Base-by-base conservation (phyloP, 345 rosid genomes). In the Aquilaria malaccensis region DNA sequence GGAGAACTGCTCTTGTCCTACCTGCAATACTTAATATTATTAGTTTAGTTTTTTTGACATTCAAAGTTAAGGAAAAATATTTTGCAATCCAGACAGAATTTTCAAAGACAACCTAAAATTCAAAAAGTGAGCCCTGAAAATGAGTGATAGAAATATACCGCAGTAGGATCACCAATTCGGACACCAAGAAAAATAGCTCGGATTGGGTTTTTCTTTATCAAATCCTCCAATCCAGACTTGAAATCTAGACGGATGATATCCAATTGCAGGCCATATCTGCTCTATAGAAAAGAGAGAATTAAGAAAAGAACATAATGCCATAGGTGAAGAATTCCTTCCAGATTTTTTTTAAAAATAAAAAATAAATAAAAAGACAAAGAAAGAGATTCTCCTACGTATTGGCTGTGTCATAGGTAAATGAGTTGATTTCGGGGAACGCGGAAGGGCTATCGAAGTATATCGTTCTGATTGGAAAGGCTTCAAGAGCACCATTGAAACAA, bases 101-200 rank as follows among this genome's bases (percentile, higher is more conserved):
- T 59, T 41, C 22, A 45, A 14, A 41, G 13, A 13, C 37, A 41
- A 41, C 45, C 5, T 30, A 22, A 30, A 15, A 46, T 22, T 22
- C 22, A 43, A 45, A 45, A 29, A 3, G 45, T 13, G 30, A 12
- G 47, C 10, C 22, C 22, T 22, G 22, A 22, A 48, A 66, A 22
- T n/a, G 29, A 10, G 30, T 50, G 50, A 57, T 32, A 47, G 47
- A 61, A 63, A 67, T 74, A 70, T 94, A 94, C 99, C 81, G 99
- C 99, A 37, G 99, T 94, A 66, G 99, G 99, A 79, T 94, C 99
- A 76, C 99, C 99, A 74, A 94, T 86, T 49, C 97, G 81, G 55
- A 94, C 99, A 55, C 99, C 99, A 63, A 94, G 99, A 67, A 94
- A 91, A 67, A 94, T 94, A 56, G 99, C 99, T 78, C 85, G 74